Base-by-base conservation (phyloP, 768 basidiomycete genomes). In the Leccinum uliginosum region DNA sequence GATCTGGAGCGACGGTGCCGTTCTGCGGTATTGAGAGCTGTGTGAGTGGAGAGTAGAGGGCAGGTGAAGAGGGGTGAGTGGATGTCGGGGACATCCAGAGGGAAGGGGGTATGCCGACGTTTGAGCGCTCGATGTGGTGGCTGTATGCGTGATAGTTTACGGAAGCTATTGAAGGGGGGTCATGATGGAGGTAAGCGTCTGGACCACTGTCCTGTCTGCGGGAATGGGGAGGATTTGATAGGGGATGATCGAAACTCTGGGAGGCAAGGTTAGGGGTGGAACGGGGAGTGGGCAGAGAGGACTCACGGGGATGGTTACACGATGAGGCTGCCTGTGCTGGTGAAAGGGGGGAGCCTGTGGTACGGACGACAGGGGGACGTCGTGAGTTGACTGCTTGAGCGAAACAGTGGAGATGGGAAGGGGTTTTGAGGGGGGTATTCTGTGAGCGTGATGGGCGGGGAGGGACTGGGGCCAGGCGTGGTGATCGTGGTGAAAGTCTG, bases 31-130 rank as follows among this genome's bases (percentile, higher is more conserved):
- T 65, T 60, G 77, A 70, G 30, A 76, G 71, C 62, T 74, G 71
- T 47, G 71, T 53, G 58, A 75, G 73, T 34, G 77, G 69, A 56
- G 74, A 70, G 64, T 75, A 75, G 50, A 69, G 61, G 58, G 76
- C 67, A 7, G 80, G 74, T 27, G 80, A 74, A 21, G 78, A 67
- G 4, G 80, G 73, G 14, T 80, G 70, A 9, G 82, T 69, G 40
- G 80, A 79, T 6, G 82, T 74, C 48, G 89, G 81, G 12, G 90
- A 90, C 90, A 92, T 91, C 90, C 89, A 92, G 40, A 91, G 73
- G 40, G 89, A 89, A 3, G 90, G 88, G 48, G 85, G 86, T 45
- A 91, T 74, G 54, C 81, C 80, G 32, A 76, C 64, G 59, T 76
- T 74, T 48, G 79, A 78, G 64, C 80, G 83, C 64, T 85, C 83